phyloP scores from a whole-genome alignment of 1,284 basidiomycete genomes.

The Ustilago trichophora region DNA sequence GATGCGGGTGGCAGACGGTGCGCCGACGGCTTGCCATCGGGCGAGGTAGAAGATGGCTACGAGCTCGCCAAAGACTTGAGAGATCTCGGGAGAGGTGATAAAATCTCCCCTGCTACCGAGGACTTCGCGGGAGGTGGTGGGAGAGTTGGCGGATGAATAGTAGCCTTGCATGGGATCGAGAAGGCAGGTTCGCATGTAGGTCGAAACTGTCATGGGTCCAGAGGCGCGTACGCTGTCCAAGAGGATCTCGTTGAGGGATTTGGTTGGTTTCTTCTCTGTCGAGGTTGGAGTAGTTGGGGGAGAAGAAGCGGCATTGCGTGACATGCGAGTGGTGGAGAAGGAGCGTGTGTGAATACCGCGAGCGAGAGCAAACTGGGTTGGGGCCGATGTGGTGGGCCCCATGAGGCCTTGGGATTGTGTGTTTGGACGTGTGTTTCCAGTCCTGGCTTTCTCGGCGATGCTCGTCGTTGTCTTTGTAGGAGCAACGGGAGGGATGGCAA shows the following conservation, averaged over 20 bases:
- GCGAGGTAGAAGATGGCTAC: conserved; percentile 76
- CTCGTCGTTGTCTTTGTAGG: background rate
- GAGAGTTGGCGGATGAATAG: conserved; percentile 52
- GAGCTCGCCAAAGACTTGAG: conserved; percentile 90
- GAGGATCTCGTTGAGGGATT: conserved; percentile 35
- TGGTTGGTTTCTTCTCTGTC: conserved; percentile 13
- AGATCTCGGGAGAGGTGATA: conserved; percentile 95
- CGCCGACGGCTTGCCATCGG: conserved; percentile 76
- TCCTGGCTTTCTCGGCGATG: conserved; percentile 1
- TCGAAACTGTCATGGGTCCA: conserved; percentile 62
- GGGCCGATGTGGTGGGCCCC: conserved; percentile 30
- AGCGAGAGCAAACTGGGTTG: conserved; percentile 13
- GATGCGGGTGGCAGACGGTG: conserved; percentile 73
- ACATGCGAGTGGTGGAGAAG: conserved; percentile 11
- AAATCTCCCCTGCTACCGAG: conserved; percentile 92
- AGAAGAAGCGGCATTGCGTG: too few species aligned
- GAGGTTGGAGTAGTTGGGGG: background rate
- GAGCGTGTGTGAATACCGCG: conserved; percentile 21
- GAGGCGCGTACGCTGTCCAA: conserved; percentile 42
- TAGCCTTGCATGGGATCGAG: conserved; percentile 64
- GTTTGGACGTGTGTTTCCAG: conserved; percentile 8
- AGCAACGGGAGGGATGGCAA: conserved; percentile 27
- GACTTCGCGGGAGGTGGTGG: conserved; percentile 69
- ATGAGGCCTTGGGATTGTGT: conserved; percentile 19
- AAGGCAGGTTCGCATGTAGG: conserved; percentile 64